Evolutionary conservation across 192 early-diverging fungal genomes (phyloP), one percentile per base, ranked within the genome.

Genomic region (Coemansia sp.): DNA sequence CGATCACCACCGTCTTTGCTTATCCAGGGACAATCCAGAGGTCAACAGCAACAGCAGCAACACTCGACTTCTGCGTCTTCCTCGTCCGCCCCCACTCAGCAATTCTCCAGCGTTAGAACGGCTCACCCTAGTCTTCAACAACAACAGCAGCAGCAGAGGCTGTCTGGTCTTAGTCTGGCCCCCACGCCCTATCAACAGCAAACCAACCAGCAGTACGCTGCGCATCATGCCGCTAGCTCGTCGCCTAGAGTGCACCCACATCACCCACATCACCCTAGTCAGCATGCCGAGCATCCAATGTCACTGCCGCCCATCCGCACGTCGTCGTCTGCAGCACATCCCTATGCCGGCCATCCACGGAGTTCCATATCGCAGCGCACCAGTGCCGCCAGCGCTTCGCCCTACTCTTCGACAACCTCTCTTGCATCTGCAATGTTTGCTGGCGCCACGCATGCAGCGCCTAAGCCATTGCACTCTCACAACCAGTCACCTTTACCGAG

Each of bases 401-500:
- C 66, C 33, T 75, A 72, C 31, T 51, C 70, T 0, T 42, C 66
- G 2, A 39, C 48, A 27, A 14, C 70, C 21, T 57, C 69, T 17
- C 37, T 41, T 31, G 59, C 66, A 21, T 39, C 70, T 5, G 33
- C 70, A 21, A 73, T 73, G 71, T 17, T 48, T 41, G 54, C 62
- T 3, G 70, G 72, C 67, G 64, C 72, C 67, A 70, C 67, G 42
- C 34, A 63, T 17, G 24, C 68, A 35, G 42, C 63, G 17, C 7
- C 76, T 37, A 78, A 68, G 63, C 76, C 70, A 66, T 69, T 59
- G 19, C 41, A 61, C 2, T 56, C 74, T 50, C 60, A 48, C 59
- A 59, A 60, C 44, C 46, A 44, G 44, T 31, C 59, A 35, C 21
- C 44, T 35, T 45, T 68, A 33, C 67, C 67, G 6, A 45, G 59